Evolutionary conservation across 305 asterid genomes (phyloP).

Genomic region (Rubia occidens): DNA sequence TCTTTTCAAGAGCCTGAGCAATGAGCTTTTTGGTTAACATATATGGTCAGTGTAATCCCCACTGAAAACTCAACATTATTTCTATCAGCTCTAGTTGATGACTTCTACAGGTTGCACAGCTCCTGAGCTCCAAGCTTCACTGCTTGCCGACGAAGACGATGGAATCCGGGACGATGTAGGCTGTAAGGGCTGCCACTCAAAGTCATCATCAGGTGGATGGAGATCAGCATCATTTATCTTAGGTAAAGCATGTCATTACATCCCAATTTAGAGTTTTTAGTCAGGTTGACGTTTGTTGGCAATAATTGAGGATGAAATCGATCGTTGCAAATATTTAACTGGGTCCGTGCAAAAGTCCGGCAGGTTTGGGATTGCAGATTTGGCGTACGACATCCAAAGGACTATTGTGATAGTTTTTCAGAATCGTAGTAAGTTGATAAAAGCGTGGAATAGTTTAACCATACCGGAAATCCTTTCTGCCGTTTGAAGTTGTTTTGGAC

Average conservation of each 20-base stretch:
- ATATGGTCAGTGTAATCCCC: not conserved
- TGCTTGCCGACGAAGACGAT: not conserved
- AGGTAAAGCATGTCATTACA: not conserved
- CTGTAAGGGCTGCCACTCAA: not conserved
- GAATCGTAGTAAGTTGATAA: too few relatives aligned
- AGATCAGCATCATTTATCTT: conserved; percentile 4
- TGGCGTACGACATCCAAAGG: too few relatives aligned
- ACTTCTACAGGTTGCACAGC: not conserved
- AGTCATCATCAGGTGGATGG: conserved; percentile 8
- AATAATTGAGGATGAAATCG: too few relatives aligned
- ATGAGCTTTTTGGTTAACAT: not conserved
- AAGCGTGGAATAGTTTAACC: too few relatives aligned
- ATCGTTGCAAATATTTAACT: too few relatives aligned
- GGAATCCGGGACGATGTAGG: not conserved
- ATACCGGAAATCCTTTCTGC: too few relatives aligned
- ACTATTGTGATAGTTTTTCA: too few relatives aligned
- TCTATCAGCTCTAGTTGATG: not conserved
- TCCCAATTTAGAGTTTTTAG: not conserved
- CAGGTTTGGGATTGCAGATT: too few relatives aligned
- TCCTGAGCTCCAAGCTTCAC: not conserved
- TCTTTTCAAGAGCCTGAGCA: not conserved
- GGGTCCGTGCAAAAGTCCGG: too few relatives aligned
- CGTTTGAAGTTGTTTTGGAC: too few relatives aligned
- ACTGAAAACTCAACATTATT: not conserved
- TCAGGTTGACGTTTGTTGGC: not conserved